Conservation (phyloP, 345 rosid species). For the Isatis tinctoria region DNA sequence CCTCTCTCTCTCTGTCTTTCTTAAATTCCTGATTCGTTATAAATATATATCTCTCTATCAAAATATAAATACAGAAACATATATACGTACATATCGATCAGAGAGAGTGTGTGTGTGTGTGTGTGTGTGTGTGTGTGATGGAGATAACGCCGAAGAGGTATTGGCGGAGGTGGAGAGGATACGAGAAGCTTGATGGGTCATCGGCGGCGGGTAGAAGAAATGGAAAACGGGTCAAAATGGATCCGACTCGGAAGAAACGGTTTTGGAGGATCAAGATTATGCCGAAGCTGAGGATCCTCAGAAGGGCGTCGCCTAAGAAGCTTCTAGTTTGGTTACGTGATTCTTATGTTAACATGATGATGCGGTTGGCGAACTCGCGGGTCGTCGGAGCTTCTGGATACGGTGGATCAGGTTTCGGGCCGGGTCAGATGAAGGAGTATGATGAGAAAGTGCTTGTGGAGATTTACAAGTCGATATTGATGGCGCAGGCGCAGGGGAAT, state of each 20-base stretch:
- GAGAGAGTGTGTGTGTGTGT: neutral
- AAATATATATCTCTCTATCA: neutral
- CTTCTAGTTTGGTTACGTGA: conserved; percentile 55
- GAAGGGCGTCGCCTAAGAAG: conserved; percentile 43
- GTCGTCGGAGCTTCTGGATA: conserved; percentile 32
- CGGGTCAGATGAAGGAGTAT: conserved; percentile 40
- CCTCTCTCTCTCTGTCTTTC: neutral
- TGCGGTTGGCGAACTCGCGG: conserved; percentile 48
- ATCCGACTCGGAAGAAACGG: conserved; percentile 31
- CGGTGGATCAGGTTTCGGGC: conserved; percentile 34
- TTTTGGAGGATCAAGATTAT: conserved; percentile 50
- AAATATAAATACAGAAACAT: neutral
- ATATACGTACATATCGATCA: neutral
- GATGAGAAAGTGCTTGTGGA: conserved; percentile 52
- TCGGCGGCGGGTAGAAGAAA: conserved; percentile 1
- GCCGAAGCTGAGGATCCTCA: conserved; percentile 40
- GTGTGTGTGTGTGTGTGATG: neutral
- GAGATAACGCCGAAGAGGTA: conserved; percentile 35
- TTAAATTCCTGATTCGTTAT: neutral
- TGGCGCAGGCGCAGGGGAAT: conserved; percentile 48
- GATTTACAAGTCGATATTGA: conserved; percentile 64
- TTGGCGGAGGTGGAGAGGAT: conserved; percentile 46
- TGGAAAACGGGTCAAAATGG: conserved; percentile 22
- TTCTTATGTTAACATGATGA: conserved; percentile 68
- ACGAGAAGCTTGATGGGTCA: conserved; percentile 44